These are phyloP conservation scores for Chloroidium sp. DNA, from an alignment of 163 green algal genomes.

Conservation along the genomic window DNA sequence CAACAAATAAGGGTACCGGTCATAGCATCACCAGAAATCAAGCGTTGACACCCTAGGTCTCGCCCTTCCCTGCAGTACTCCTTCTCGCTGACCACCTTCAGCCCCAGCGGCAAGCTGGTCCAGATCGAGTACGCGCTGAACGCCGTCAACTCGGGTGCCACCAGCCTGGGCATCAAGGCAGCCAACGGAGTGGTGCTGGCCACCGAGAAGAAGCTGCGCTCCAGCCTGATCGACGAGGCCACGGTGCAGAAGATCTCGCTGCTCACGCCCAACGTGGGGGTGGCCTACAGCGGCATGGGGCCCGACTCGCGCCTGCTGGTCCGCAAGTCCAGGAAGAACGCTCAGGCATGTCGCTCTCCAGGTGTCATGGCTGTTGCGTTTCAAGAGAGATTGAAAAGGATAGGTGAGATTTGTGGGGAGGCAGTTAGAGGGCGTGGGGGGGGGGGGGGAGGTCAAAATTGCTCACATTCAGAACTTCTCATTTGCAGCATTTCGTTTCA, in stretches of 20 bases:
- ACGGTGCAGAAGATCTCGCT: constrained; percentile 93
- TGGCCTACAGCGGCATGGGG: constrained; percentile 97
- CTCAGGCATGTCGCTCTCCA: constrained; percentile 21
- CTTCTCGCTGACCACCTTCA: constrained; percentile 92
- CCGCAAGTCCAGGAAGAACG: constrained; percentile 64
- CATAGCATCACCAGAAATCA: too few species aligned
- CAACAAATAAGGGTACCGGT: too few species aligned
- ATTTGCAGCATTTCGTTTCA: too few species aligned
- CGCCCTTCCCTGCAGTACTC: constrained; percentile 61
- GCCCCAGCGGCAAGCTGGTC: constrained; percentile 94
- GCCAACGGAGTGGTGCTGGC: constrained; percentile 96
- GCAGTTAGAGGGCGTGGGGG: too few species aligned
- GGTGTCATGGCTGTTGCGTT: too few species aligned
- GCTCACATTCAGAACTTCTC: too few species aligned
- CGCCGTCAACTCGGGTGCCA: constrained; percentile 84
- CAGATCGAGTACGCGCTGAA: constrained; percentile 99
- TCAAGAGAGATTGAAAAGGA: too few species aligned
- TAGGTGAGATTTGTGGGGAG: too few species aligned
- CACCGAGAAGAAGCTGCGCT: constrained; percentile 98
- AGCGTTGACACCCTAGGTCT: too few species aligned
- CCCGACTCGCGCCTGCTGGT: constrained; percentile 95
- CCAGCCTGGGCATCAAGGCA: constrained; percentile 94
- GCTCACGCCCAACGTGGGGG: constrained; percentile 85
- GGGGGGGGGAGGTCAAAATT: too few species aligned
- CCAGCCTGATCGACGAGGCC: constrained; percentile 77